Evolutionary conservation across 495 filamentous ascomycete species (phyloP), one percentile per base, ranked within the genome.

Genomic region (Talaromyces proteolyticus): DNA sequence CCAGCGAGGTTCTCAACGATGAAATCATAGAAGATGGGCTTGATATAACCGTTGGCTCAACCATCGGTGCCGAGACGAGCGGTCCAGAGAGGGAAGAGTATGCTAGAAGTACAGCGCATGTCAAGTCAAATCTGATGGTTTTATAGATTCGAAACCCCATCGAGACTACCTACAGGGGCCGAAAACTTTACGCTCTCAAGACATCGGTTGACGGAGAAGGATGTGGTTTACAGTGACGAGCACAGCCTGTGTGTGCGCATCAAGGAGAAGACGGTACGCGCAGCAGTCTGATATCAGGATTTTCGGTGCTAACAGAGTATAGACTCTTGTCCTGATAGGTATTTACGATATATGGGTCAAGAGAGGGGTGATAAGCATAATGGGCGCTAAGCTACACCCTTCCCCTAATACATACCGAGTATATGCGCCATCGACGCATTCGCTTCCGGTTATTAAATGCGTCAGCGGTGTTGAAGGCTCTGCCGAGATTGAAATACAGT

Each of bases 401-500:
- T 78, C 77, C 0, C 67, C 77, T 14, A 57, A 59, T 2, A 45
- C 75, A 0, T 75, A 84, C 52, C 73, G 81, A 62, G 76, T 92
- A 7, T 86, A 84, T 68, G 85, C 86, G 24, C 85, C 87, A 10
- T 81, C 77, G 34, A 90, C 85, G 7, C 88, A 93, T 63, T 82
- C 88, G 5, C 67, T 93, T 14, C 88, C 89, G 1, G 74, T 85
- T 8, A 78, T 95, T 42, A 75, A 81, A 46, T 83, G 76, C 49
- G 56, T 76, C 4, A 56, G 61, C 43, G 66, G 73, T n/a, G 64
- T 68, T 1, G 66, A 71, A 47, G 72, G 78, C 14, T 68, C 66
- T 16, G 62, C 73, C 19, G 71, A 77, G 49, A 61, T 79, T 0
- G 69, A 73, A 12, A 60, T 89, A 37, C 72, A 65, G 56, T 80